These are phyloP conservation scores for Tephrocybe sp. DNA, from an alignment of 768 basidiomycete genomes.

Conservation along the genomic window DNA sequence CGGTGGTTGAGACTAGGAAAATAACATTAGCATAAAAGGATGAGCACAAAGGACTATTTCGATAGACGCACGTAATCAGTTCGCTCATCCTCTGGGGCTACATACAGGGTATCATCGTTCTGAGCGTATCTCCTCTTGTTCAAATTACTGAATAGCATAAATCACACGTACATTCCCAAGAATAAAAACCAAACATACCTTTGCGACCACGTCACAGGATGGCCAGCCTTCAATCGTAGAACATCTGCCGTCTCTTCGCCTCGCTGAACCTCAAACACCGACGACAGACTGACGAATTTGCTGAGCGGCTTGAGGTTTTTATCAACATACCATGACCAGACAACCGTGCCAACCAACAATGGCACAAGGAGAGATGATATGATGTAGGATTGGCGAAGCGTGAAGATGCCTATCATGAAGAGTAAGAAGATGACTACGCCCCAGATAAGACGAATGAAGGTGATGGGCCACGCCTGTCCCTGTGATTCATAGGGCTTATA, in stretches of 20 bases:
- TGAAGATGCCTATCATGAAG: slow-evolving; percentile 98
- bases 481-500: slow-evolving; percentile 98
- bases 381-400: slow-evolving; percentile 48
- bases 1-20: slow-evolving; percentile 83
- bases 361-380: slow-evolving; percentile 66
- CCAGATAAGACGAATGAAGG: slow-evolving; percentile 90
- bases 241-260: slow-evolving; percentile 87
- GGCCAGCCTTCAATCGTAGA: slow-evolving; percentile 69
- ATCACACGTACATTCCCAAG: background rate
- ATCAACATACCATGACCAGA: slow-evolving; percentile 82
- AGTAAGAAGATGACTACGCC: slow-evolving; percentile 90
- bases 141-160: slow-evolving; percentile 57
- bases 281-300: slow-evolving; percentile 81
- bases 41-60: background rate
- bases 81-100: slow-evolving; percentile 90
- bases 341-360: slow-evolving; percentile 69
- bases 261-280: slow-evolving; percentile 85
- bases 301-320: slow-evolving; percentile 70
- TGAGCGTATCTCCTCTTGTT: slow-evolving; percentile 87
- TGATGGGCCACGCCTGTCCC: slow-evolving; percentile 97
- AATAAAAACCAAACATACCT: slow-evolving; percentile 48
- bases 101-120: slow-evolving; percentile 93
- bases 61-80: slow-evolving; percentile 87
- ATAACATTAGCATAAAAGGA: slow-evolving; percentile 9
- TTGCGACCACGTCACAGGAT: slow-evolving; percentile 87